Base-by-base conservation (phyloP, 2,329 filamentous ascomycete genomes). In the Chaetomium strumarium region DNA sequence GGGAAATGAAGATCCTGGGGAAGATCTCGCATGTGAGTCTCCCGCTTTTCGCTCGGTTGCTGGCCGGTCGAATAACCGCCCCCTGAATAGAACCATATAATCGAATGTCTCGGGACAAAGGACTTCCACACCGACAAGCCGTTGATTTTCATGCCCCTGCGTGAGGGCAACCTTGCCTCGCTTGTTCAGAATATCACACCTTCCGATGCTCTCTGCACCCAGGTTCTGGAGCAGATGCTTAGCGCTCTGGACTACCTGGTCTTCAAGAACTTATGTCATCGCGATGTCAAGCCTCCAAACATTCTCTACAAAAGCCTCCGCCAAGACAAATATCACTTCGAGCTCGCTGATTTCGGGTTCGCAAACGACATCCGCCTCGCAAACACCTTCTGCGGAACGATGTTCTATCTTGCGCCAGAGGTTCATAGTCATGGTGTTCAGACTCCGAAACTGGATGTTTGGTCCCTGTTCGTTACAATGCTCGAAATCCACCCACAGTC, bases 381-480 rank as follows among this genome's bases (percentile, higher is more conserved):
- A 41, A 0, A n/a, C 2, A 57, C 53, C 14, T 12, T 38, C 7
- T 44, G 36, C 17, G 59, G 59, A 9, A 57, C 58, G 1, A 13
- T 2, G 1, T 30, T 46, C 0, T 63, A 60, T 42, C 60, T 59
- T 53, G 60, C 61, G 0, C 61, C 60, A 0, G 61, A 64, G 36
- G 42, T 63, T 1, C 20, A 37, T 34, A 48, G 31, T 49, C 20
- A n/a, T n/a, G n/a, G n/a, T n/a, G n/a, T n/a, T 1, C 62, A 66
- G 43, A 49, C 49, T 4, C 41, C 34, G 17, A 62, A 60, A 14
- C 52, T 58, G 3, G 64, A 66, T 31, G 55, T 64, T 1, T 66
- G 61, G 62, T 65, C 63, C 0, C 55, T 66, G 1, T 64, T 66
- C 30, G 63, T 56, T 19, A 63, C 63, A 0, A 30, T 62, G 3